Evolutionary conservation across 306 rosid genomes (phyloP).

Genomic region (Amphicarpaea edgeworthii): DNA sequence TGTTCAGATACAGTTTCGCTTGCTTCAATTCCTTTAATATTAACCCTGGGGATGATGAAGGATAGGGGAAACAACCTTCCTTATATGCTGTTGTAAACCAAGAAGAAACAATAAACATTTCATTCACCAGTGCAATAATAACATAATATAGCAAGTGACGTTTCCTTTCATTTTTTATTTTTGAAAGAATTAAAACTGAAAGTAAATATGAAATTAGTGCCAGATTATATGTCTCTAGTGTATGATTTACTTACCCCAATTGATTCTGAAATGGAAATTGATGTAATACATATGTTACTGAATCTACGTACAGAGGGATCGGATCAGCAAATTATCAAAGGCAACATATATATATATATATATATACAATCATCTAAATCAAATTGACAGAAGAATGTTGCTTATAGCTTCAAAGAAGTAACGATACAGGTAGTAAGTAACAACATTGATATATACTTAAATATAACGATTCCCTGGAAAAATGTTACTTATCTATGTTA

Average conservation of each 20-base stretch:
- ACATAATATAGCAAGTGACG: too few relatives aligned
- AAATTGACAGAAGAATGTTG: neutral
- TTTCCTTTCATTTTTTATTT: too few relatives aligned
- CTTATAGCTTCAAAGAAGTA: neutral
- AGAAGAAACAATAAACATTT: too few relatives aligned
- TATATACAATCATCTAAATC: neutral
- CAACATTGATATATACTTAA: neutral
- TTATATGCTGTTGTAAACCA: too few relatives aligned
- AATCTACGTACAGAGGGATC: neutral
- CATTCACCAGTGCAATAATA: too few relatives aligned
- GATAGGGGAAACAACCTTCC: conserved; percentile 35
- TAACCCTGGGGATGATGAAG: conserved; percentile 62
- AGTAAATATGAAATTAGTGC: neutral
- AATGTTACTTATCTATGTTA: neutral
- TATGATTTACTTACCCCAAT: neutral
- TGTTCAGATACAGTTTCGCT: conserved; percentile 79
- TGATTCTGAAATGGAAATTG: too few relatives aligned
- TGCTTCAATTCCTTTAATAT: conserved; percentile 85
- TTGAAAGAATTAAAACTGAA: neutral
- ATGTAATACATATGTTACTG: neutral
- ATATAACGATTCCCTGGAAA: neutral
- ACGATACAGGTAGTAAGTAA: neutral
- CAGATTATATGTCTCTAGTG: neutral
- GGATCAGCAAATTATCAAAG: neutral
- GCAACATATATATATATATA: too few relatives aligned